A percentile compares a stretch with the other conserved stretches of the same genome.
Evolutionary conservation across 306 rosid genomes (phyloP).

Genomic region (Prunus armeniaca): DNA sequence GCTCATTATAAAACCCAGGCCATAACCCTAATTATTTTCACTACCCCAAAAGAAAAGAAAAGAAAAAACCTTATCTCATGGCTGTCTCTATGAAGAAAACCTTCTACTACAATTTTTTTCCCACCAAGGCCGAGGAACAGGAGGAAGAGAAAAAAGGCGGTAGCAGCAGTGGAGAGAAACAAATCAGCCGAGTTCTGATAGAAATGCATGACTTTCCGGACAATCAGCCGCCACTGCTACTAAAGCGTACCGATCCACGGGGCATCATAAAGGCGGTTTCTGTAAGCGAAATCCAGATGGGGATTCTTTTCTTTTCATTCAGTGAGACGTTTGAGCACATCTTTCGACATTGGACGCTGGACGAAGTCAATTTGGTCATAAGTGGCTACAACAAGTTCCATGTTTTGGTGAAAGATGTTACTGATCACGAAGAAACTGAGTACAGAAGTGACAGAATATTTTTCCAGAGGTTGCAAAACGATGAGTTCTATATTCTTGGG

Average conservation of each 20-base stretch:
- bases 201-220: background rate
- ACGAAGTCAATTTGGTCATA: background rate
- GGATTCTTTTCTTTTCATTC: background rate
- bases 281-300: background rate
- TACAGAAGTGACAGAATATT: background rate
- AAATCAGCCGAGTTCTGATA: background rate
- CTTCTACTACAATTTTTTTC: conserved; percentile 4
- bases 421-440: background rate
- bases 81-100: conserved; percentile 5
- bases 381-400: background rate
- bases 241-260: background rate
- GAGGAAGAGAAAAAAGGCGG: background rate
- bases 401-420: background rate
- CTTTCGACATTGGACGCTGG: conserved; percentile 3
- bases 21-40: background rate
- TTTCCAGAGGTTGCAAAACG: background rate
- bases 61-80: background rate
- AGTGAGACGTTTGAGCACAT: background rate
- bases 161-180: background rate
- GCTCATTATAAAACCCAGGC: background rate
- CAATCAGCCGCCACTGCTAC: background rate
- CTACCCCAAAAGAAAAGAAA: background rate
- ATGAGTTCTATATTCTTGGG: background rate
- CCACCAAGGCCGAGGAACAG: conserved; percentile 7
- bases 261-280: background rate